Conservation (phyloP, 2,329 filamentous ascomycete species). For the Fusarium mexicanum region DNA sequence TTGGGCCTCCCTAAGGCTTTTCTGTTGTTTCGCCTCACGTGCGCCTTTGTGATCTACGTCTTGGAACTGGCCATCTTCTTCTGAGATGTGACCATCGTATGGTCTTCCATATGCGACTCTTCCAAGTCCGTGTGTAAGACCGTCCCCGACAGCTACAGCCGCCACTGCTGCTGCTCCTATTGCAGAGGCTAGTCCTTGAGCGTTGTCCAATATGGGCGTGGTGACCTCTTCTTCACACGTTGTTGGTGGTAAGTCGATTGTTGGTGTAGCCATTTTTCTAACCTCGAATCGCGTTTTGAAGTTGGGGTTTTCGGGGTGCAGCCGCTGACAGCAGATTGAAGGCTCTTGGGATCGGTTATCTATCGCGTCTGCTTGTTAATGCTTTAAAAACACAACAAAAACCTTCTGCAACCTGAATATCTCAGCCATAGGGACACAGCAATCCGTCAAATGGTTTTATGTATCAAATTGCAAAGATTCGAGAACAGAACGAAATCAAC, state of each 20-base stretch:
- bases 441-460: background rate
- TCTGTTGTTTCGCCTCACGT: constrained; percentile 33
- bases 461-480: constrained; percentile 7
- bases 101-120: constrained; percentile 10
- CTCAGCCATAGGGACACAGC: constrained; percentile 22
- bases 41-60: background rate
- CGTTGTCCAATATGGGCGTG: constrained; percentile 38
- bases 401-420: background rate
- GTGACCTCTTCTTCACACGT: constrained; percentile 39
- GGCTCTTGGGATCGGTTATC: background rate
- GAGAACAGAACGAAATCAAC: constrained; percentile 1
- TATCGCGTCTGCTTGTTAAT: constrained; percentile 5
- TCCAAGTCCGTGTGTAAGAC: constrained; percentile 20
- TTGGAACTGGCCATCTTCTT: background rate
- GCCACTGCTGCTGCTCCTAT: constrained; percentile 37
- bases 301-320: constrained; percentile 1
- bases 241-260: constrained; percentile 39
- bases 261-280: constrained; percentile 38
- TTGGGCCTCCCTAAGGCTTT: constrained; percentile 34
- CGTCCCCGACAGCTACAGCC: constrained; percentile 33
- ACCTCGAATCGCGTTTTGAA: background rate
- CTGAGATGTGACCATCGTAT: constrained; percentile 1
- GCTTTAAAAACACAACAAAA: constrained; percentile 7
- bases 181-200: constrained; percentile 40
- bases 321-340: background rate